phyloP scores from a whole-genome alignment of 495 filamentous ascomycete genomes.

The Hypoxylon crocopeplum region DNA sequence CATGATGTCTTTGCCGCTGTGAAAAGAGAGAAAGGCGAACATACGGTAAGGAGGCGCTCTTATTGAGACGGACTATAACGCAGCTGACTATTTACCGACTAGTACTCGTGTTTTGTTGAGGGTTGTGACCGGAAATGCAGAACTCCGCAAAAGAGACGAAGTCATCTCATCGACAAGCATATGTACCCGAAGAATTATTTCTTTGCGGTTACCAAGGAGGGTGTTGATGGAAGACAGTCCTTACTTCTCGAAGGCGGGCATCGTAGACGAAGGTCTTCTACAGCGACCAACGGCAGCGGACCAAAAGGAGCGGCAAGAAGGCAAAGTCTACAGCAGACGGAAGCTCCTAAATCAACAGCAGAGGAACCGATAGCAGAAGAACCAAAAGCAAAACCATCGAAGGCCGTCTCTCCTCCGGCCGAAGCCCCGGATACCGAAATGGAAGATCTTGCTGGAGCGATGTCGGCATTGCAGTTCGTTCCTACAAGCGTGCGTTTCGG shows the following conservation, averaged over 20 bases:
- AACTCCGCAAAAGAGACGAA: constrained; percentile 79
- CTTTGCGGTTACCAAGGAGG: constrained; percentile 85
- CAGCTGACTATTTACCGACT: constrained; percentile 17
- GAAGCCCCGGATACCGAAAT: constrained; percentile 64
- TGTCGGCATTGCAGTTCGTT: constrained; percentile 84
- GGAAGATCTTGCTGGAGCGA: constrained; percentile 74
- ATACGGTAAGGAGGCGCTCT: constrained; percentile 68
- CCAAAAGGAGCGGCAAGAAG: constrained; percentile 35
- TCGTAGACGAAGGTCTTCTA: constrained; percentile 57
- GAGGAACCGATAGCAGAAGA: constrained; percentile 15
- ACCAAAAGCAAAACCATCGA: background rate
- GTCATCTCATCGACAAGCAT: constrained; percentile 94
- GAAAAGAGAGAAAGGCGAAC: constrained; percentile 79
- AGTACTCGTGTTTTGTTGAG: constrained; percentile 92
- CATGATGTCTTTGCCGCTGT: constrained; percentile 81
- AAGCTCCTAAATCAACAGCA: constrained; percentile 14
- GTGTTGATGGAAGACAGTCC: constrained; percentile 82
- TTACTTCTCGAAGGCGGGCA: constrained; percentile 68
- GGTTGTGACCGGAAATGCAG: constrained; percentile 86
- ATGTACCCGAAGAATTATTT: constrained; percentile 92
- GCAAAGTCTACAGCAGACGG: constrained; percentile 32
- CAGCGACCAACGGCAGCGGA: constrained; percentile 34
- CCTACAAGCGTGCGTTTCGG: constrained; percentile 79
- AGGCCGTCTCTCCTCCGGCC: constrained; percentile 7
- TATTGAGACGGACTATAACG: background rate